Percentiles rank a stretch among this genome's conserved stretches.
phyloP scores from a whole-genome alignment of 139 green algal species.

The Edaphochlamys debaryana region DNA sequence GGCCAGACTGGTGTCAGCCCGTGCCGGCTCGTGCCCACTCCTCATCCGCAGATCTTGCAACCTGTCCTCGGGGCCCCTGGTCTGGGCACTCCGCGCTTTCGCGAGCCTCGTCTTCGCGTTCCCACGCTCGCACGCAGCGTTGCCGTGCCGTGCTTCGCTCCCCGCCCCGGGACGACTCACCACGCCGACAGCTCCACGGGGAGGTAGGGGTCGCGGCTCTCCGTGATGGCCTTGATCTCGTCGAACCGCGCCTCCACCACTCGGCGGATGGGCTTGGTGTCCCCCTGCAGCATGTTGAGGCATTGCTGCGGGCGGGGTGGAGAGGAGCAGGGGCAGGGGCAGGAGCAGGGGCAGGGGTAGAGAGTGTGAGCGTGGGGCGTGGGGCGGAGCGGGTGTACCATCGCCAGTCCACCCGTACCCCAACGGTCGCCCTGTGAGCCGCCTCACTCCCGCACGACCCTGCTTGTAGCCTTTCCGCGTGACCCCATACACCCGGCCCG shows the following conservation, averaged over 20 bases:
- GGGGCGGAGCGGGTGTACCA: too few species aligned
- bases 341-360: background rate
- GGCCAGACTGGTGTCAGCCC: too few species aligned
- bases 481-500: too few species aligned
- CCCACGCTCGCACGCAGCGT: too few species aligned
- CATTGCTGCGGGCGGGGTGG: conserved; percentile 59
- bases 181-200: conserved; percentile 58
- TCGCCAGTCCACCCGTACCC: too few species aligned
- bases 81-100: too few species aligned
- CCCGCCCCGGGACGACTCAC: conserved; percentile 14
- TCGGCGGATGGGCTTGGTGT: conserved; percentile 69
- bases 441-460: too few species aligned
- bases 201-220: conserved; percentile 59
- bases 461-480: too few species aligned
- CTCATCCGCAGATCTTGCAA: too few species aligned
- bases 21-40: too few species aligned
- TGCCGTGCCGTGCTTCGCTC: background rate
- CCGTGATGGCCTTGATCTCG: conserved; percentile 71
- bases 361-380: too few species aligned
- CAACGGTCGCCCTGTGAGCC: too few species aligned
- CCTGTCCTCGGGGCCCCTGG: background rate
- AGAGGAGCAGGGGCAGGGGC: background rate
- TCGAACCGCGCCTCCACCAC: conserved; percentile 70
- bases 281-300: conserved; percentile 71
- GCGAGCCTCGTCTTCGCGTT: background rate